Evolutionary conservation across 805 yeast species (phyloP), one percentile per base, ranked within the genome.

Genomic region (Saccharomycopsis babjevae): DNA sequence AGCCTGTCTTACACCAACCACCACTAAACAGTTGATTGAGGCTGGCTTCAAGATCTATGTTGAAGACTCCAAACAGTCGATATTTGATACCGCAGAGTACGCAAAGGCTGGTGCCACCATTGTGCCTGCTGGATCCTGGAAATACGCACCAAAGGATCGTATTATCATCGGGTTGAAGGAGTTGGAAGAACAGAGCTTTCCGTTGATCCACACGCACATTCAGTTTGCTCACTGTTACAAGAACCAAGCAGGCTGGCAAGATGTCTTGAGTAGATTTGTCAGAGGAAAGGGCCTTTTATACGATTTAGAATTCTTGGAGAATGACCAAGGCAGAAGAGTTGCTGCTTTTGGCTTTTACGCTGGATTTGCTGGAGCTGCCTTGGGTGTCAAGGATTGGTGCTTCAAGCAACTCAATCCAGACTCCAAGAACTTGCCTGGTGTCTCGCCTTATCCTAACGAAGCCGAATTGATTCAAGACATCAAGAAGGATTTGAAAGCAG

Each of bases 331-430:
- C 40, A 88, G 99, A 79, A 88, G 99, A 76, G 99, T 94, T 34
- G 99, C 99, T 54, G 99, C 99, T 8, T 94, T 94, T 72, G 99
- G 99, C n/a, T 94, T 83, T 79, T 93, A 93, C 73, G 99, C 99
- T 54, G 99, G 99, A n/a, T 94, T 94, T 73, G 99, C 98, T 6
- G 99, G 99, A 70, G 99, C 99, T 40, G 99, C 99, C 39, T 76
- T 94, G 60, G 99, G 99, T 69, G 79, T 93, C 58, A 83, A 83
- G 73, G 96, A 91, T 74, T 94, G 98, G 97, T 88, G 96, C 57
- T 86, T 88, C 77, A 93, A 93, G 74, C 93, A 89, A 73, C 74
- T 84, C 43, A 86, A 88, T 72, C 62, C 80, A 8, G 71, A 68
- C 55, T 70, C 76, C 60, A 83, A 84, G 72, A 84, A 89, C 66